Conservation (phyloP, 2,329 filamentous ascomycete genomes). For the Penicillium sp. region DNA sequence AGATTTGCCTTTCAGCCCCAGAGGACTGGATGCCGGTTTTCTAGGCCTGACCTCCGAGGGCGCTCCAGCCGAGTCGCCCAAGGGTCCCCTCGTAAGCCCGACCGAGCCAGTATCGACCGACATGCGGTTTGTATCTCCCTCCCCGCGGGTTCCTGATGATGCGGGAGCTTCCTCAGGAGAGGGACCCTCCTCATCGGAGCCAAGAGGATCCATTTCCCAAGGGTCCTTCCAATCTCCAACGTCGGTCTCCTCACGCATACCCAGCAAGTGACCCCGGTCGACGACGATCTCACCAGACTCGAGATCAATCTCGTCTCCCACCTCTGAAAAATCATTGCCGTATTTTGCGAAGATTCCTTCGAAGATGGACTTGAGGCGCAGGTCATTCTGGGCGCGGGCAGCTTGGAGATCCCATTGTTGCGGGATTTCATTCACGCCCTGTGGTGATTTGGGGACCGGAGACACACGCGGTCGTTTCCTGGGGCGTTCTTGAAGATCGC, state of each 20-base stretch:
- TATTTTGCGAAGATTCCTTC: constrained; percentile 89
- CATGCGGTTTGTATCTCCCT: neutral
- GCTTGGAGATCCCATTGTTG: constrained; percentile 52
- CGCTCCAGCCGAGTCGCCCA: constrained; percentile 1
- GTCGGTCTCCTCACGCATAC: constrained; percentile 56
- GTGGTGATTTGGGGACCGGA: constrained; percentile 18
- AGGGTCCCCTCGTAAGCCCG: neutral
- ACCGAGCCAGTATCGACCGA: neutral
- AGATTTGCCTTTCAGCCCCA: neutral
- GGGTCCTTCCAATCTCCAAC: constrained; percentile 27
- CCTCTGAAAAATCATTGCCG: constrained; percentile 69
- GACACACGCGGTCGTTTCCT: constrained; percentile 56
- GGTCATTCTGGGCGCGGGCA: constrained; percentile 60
- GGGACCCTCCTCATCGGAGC: constrained; percentile 8
- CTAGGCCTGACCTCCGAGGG: constrained; percentile 1
- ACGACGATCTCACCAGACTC: constrained; percentile 75
- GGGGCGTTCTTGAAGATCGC: constrained; percentile 27
- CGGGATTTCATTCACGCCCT: constrained; percentile 13
- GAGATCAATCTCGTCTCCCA: constrained; percentile 87
- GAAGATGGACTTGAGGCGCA: constrained; percentile 72
- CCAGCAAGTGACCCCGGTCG: constrained; percentile 75
- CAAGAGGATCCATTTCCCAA: constrained; percentile 17
- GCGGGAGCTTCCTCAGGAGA: neutral
- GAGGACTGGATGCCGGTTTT: constrained; percentile 7
- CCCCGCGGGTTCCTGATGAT: neutral